Base-by-base conservation (phyloP, 805 yeast species). In the Pichia sporocuriosa region DNA sequence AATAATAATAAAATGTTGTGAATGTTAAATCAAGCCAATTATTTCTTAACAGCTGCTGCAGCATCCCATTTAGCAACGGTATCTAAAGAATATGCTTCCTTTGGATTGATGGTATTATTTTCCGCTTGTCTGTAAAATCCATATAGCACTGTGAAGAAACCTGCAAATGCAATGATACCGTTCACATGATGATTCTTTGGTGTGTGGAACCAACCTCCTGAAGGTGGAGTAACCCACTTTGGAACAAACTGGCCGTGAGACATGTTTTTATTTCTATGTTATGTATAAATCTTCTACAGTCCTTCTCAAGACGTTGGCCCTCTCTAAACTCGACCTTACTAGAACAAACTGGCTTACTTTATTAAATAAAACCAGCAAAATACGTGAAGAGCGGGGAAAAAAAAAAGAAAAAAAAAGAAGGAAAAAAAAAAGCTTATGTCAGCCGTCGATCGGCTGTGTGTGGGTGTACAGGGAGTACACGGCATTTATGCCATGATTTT, bases 201-300 rank as follows among this genome's bases (percentile, higher is more conserved):
- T 13, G 70, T 68, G 53, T 68, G 69, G 56, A 55, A 68, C 80
- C 81, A 75, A 37, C 80, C 81, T 43, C 81, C 81, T 2, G 75
- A 53, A 22, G 75, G 76, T 17, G 75, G 61, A 29, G 46, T 51
- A 26, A 60, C 58, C 64, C 64, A 63, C 43, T 56, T 52, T 13
- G 64, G 64, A 21, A 51, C 52, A 34, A 56, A 55, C 27, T 30
- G 40, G 13, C 49, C 46, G 44, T 56, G 57, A 17, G 54, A 47
- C 51, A 47, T 47, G 30, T 15, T 29, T 34, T 7, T 9, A 28
- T 5, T 4, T 25, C 7, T 21, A 4, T 33, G 36, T 15, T 31
- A 23, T 15, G 34, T 17, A 6, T 31, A n/a, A n/a, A n/a, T n/a
- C n/a, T n/a, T n/a, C n/a, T n/a, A n/a, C n/a, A n/a, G n/a, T n/a